Conservation (phyloP, 225 moss, liverwort and hornwort genomes). For the Bryoerythrophyllum caledonicum region DNA sequence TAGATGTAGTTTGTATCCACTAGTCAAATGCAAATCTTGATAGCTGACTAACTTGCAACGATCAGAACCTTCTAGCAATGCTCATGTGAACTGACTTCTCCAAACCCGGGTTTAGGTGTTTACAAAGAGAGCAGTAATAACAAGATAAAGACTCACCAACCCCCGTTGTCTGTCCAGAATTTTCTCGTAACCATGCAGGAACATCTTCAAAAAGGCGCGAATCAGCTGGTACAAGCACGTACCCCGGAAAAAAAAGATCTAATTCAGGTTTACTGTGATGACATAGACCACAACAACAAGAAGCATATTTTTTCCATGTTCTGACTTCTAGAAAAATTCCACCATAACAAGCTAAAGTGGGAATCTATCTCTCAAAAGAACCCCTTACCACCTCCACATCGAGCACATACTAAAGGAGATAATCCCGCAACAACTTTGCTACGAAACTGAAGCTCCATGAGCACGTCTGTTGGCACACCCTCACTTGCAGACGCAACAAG, state of each 20-base stretch:
- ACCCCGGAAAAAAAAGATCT: no score
- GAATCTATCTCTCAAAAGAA: not conserved
- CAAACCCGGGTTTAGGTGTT: no score
- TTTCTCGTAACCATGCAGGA: conserved; percentile 28
- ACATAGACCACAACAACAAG: no score
- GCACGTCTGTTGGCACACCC: conserved; percentile 32
- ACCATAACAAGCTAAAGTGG: conserved; percentile 4
- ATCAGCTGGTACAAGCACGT: conserved; percentile 30
- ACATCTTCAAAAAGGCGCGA: conserved; percentile 24
- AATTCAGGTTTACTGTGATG: no score
- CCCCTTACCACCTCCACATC: conserved; percentile 52
- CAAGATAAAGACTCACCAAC: conserved; percentile 25
- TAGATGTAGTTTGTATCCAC: no score
- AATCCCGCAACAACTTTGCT: conserved; percentile 53
- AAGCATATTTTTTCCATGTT: no score
- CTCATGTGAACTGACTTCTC: no score
- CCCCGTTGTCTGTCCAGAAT: conserved; percentile 23
- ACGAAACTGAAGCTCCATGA: conserved; percentile 56
- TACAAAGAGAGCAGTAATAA: no score
- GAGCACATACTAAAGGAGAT: conserved; percentile 47
- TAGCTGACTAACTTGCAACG: no score
- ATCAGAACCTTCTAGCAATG: no score
- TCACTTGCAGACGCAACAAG: conserved; percentile 38
- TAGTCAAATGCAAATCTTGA: no score
- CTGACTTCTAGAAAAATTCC: no score